Base-by-base conservation (phyloP, 1,284 basidiomycete genomes). In the Athelia psychrophila region DNA sequence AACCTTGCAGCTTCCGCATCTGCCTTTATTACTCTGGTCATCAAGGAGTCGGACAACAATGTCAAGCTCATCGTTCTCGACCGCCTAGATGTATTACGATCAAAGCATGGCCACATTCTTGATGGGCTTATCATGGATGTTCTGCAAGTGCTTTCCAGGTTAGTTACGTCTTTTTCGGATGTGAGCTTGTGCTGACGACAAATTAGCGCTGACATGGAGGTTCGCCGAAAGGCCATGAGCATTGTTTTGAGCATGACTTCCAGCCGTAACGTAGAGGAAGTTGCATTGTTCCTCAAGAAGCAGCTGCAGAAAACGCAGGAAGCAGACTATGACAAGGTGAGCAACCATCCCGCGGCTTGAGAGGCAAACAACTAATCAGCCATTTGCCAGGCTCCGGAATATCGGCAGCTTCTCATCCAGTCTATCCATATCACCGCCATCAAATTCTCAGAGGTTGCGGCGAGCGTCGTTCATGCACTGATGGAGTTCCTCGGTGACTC, bases 401-500 rank as follows among this genome's bases (percentile, higher is more conserved):
- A 98, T 73, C 84, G 96, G 45, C 96, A 98, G 66, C 80, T 99
- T 1, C 83, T 99, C 56, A 98, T 99, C 61, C 95, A 98, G 71
- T 95, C 91, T 48, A 98, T 99, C 60, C 97, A 99, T 69, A 82
- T 97, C 49, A 96, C 93, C 62, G 96, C 96, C 8, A 90, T 98
- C 79, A 92, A 90, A 63, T 98, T 98, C 78, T 95, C 93, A n/a
- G 96, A 99, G 69, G 93, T 99, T 15, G 96, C 96, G 2, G 91
- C 92, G 3, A 95, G 90, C 59, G 96, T 99, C 46, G 95, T 99
- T 0, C 92, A 96, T 60, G 95, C 95, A 2, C 80, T 99, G 50
- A 97, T 99, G 93, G 95, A 98, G 65, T 99, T 99, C 84, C 81
- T 99, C 35, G 93, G 95, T 25, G 96, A 99, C 72, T 88, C 93